phyloP scores from a whole-genome alignment of 345 rosid genomes.

The Salix koriyanagi region DNA sequence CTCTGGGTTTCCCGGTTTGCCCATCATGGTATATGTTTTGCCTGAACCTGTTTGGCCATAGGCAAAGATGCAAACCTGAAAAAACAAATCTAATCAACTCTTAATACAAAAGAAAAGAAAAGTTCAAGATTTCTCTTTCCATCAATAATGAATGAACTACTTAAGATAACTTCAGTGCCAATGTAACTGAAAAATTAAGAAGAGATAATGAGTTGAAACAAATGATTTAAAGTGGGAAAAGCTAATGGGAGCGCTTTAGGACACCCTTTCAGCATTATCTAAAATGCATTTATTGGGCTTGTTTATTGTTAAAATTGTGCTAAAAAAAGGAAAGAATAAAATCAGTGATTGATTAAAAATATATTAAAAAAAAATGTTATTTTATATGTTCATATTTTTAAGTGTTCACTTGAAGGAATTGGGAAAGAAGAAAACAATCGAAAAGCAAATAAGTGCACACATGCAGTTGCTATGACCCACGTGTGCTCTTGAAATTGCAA shows the following conservation, averaged over 20 bases:
- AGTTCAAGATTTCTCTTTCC: not conserved
- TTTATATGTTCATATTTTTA: too few relatives aligned
- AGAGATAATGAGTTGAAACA: not conserved
- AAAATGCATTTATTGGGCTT: too few relatives aligned
- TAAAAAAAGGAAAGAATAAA: too few relatives aligned
- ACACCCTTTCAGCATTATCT: too few relatives aligned
- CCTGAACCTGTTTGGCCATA: conserved; percentile 99
- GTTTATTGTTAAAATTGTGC: too few relatives aligned
- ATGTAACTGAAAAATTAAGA: not conserved
- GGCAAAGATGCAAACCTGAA: conserved; percentile 92
- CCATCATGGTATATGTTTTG: conserved; percentile 98
- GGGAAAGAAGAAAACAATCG: not conserved
- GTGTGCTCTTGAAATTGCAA: not conserved
- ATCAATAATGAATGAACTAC: not conserved
- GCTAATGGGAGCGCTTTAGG: too few relatives aligned
- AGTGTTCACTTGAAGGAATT: not conserved
- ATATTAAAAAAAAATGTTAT: too few relatives aligned
- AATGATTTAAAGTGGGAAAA: not conserved
- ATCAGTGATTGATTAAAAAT: too few relatives aligned
- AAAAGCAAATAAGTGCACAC: not conserved
- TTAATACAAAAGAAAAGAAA: not conserved
- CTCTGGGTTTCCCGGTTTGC: conserved; percentile 64
- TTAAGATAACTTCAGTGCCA: not conserved
- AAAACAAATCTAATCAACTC: conserved; percentile 11
- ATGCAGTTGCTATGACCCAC: not conserved